phyloP scores from a whole-genome alignment of 2,329 filamentous ascomycete genomes.

The Phaeosphaeriaceae sp. region DNA sequence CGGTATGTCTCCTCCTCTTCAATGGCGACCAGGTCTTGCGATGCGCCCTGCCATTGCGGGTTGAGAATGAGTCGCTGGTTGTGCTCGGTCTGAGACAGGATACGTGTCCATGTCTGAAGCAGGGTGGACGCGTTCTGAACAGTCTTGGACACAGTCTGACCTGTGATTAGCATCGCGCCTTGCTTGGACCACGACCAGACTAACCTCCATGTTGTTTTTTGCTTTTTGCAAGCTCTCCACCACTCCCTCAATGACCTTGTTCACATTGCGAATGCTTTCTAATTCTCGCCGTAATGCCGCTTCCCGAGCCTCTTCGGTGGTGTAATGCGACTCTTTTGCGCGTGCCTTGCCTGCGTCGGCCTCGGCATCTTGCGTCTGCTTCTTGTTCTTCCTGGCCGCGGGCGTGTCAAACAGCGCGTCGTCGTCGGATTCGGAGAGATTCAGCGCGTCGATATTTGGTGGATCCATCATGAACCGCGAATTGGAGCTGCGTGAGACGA shows the following conservation, averaged over 20 bases:
- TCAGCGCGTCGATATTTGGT: constrained; percentile 59
- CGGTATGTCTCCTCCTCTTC: constrained; percentile 79
- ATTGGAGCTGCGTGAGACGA: not conserved
- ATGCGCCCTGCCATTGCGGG: constrained; percentile 87
- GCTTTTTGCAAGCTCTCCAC: constrained; percentile 74
- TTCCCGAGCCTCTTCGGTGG: constrained; percentile 73
- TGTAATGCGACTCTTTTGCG: constrained; percentile 61
- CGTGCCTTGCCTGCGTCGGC: constrained; percentile 47
- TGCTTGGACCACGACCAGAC: constrained; percentile 21
- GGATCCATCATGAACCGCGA: constrained; percentile 32
- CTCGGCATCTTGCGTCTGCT: constrained; percentile 44
- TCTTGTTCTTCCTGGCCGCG: constrained; percentile 49
- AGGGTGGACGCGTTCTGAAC: constrained; percentile 87
- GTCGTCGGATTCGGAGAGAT: constrained; percentile 62
- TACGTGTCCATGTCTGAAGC: constrained; percentile 93
- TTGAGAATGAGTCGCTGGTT: constrained; percentile 92
- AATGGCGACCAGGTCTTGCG: constrained; percentile 82
- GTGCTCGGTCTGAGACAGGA: constrained; percentile 96
- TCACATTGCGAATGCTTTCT: constrained; percentile 83
- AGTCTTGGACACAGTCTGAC: constrained; percentile 80
- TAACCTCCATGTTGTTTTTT: constrained; percentile 78
- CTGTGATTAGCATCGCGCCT: constrained; percentile 11
- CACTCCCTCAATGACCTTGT: constrained; percentile 82
- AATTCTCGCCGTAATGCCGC: constrained; percentile 78
- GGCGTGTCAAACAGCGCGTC: constrained; percentile 66